Percentiles rank a stretch among this genome's conserved stretches.
These are phyloP conservation scores for Pichia thaimueangensis DNA, from an alignment of 805 yeast genomes.

Conservation along the genomic window DNA sequence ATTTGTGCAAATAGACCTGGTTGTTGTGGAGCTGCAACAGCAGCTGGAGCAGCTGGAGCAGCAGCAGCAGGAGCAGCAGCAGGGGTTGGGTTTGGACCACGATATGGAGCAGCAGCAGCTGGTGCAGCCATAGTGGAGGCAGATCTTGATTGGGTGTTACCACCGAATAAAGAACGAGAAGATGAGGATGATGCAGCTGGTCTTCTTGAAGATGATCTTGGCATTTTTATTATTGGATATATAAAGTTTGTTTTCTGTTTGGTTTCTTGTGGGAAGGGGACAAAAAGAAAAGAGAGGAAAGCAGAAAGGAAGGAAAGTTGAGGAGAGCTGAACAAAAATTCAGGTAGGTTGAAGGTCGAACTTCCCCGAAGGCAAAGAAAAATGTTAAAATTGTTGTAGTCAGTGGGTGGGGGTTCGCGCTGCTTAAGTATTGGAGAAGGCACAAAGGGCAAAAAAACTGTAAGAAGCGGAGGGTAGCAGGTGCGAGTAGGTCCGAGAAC, in stretches of 20 bases:
- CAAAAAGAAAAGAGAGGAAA: background rate
- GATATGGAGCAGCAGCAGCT: constrained; percentile 31
- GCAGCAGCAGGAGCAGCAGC: constrained; percentile 37
- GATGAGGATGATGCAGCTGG: constrained; percentile 38
- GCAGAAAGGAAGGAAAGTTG: background rate
- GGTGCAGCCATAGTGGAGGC: constrained; percentile 75
- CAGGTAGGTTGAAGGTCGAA: too few species aligned
- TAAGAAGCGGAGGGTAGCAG: too few species aligned
- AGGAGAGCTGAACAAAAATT: too few species aligned
- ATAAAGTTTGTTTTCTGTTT: background rate
- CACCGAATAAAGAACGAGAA: constrained; percentile 19
- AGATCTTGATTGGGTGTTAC: constrained; percentile 47
- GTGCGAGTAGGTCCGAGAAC: too few species aligned
- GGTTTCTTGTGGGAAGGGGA: background rate
- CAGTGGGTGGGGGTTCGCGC: too few species aligned
- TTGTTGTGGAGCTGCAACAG: constrained; percentile 43
- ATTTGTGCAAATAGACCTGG: constrained; percentile 95
- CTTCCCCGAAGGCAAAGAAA: too few species aligned
- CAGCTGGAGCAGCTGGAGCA: constrained; percentile 35
- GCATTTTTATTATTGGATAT: too few species aligned
- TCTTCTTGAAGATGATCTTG: constrained; percentile 34
- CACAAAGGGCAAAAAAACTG: too few species aligned
- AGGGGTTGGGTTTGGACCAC: constrained; percentile 42
- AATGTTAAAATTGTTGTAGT: too few species aligned
- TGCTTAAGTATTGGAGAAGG: too few species aligned